Percentiles rank a stretch among this genome's conserved stretches.
phyloP scores from a whole-genome alignment of 2,329 filamentous ascomycete species.

The Diaporthe nobilis region DNA sequence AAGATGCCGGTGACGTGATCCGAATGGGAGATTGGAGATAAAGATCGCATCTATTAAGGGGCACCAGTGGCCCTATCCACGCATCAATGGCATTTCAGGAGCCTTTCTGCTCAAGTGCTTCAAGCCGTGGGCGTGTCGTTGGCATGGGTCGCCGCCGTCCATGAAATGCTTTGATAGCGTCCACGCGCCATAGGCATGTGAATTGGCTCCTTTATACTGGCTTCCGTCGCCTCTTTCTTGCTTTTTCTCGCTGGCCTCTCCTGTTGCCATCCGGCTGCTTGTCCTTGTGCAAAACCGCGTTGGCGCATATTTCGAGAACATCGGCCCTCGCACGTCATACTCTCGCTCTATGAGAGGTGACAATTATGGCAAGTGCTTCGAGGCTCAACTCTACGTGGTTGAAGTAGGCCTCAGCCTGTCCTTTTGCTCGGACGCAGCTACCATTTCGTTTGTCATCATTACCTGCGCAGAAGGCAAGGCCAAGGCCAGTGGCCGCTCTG shows the following conservation, averaged over 20 bases:
- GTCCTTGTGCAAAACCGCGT: no score
- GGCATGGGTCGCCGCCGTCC: background rate
- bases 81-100: background rate
- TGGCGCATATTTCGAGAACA: background rate
- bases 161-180: background rate
- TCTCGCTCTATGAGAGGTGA: background rate
- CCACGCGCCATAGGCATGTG: background rate
- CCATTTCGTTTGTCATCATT: background rate
- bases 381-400: background rate
- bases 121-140: background rate
- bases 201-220: background rate
- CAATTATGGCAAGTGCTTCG: background rate
- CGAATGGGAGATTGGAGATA: background rate
- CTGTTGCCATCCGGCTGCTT: background rate
- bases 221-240: background rate
- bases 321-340: background rate
- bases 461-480: background rate
- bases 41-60: background rate
- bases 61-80: background rate
- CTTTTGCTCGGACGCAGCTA: background rate
- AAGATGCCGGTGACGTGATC: constrained; percentile 1
- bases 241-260: background rate
- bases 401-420: background rate
- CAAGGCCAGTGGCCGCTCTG: background rate
- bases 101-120: background rate